phyloP scores from a whole-genome alignment of 1,139 yeast species.

The Suzukiozyma palmioleophila region DNA sequence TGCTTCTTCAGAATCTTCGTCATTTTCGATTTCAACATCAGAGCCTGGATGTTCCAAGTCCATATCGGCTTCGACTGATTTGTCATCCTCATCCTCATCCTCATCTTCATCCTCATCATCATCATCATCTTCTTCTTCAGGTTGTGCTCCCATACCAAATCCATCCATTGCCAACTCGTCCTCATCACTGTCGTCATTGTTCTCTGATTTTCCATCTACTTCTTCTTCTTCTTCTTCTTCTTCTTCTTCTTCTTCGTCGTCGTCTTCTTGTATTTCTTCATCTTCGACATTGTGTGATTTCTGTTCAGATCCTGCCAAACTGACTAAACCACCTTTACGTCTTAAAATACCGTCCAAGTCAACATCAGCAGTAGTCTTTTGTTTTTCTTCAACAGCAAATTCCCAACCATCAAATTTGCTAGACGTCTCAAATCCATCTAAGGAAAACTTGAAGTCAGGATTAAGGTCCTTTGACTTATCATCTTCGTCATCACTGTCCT shows the following conservation, averaged over 20 bases:
- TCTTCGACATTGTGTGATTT: slow-evolving; percentile 27
- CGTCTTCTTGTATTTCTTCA: slow-evolving; percentile 29
- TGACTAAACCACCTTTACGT: slow-evolving; percentile 71
- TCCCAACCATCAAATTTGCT: slow-evolving; percentile 77
- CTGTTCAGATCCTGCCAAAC: slow-evolving; percentile 39
- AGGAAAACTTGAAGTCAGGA: slow-evolving; percentile 65
- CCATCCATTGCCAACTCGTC: slow-evolving; percentile 67
- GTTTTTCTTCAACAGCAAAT: slow-evolving; percentile 44
- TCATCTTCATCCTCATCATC: slow-evolving; percentile 24
- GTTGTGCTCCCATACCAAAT: slow-evolving; percentile 62
- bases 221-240: slow-evolving; percentile 20
- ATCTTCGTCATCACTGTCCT: slow-evolving; percentile 21
- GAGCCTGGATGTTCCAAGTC: slow-evolving; percentile 20
- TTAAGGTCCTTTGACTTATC: slow-evolving; percentile 52
- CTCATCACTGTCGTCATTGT: slow-evolving; percentile 30
- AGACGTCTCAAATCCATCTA: slow-evolving; percentile 52
- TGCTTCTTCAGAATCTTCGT: slow-evolving; percentile 68
- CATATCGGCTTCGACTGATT: slow-evolving; percentile 21
- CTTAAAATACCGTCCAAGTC: slow-evolving; percentile 82
- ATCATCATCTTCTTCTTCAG: slow-evolving; percentile 19
- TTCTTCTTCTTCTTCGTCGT: slow-evolving; percentile 23
- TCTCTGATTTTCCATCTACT: slow-evolving; percentile 23
- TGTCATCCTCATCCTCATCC: slow-evolving; percentile 17
- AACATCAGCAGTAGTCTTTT: slow-evolving; percentile 51
- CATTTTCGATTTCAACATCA: slow-evolving; percentile 25